Conservation (phyloP, 2,329 filamentous ascomycete species). For the Diaporthe caulivora region DNA sequence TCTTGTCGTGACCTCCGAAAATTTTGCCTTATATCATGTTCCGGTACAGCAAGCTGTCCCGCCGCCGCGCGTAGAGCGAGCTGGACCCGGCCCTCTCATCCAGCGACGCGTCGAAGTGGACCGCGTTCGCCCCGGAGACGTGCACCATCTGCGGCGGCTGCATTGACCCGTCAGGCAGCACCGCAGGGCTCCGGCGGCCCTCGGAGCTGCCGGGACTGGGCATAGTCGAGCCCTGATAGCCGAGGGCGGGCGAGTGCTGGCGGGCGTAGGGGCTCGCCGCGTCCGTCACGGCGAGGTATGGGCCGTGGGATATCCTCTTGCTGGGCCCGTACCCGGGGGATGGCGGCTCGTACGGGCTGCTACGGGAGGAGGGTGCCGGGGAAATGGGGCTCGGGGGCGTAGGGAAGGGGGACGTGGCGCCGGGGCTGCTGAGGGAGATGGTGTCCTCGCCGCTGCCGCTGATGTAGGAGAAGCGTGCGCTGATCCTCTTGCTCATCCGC, state of each 20-base stretch:
- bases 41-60: background rate
- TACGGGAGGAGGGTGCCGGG: background rate
- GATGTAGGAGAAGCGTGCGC: constrained; percentile 24
- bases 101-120: background rate
- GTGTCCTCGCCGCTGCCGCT: constrained; percentile 11
- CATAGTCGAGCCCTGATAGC: background rate
- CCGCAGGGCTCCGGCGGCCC: background rate
- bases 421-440: constrained; percentile 11
- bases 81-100: constrained; percentile 4
- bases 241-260: background rate
- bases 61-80: background rate
- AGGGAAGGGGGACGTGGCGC: background rate
- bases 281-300: background rate
- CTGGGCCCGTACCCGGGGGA: constrained; percentile 4
- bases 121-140: background rate
- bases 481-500: background rate
- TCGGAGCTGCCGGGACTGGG: background rate
- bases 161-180: background rate
- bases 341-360: background rate
- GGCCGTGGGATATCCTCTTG: constrained; percentile 5
- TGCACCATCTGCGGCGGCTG: constrained; percentile 22
- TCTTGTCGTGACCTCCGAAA: background rate
- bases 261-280: background rate
- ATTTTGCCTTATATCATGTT: background rate
- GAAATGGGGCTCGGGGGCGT: background rate